Base-by-base conservation (phyloP, 1,284 basidiomycete genomes). In the Rhodotorula glutinis region DNA sequence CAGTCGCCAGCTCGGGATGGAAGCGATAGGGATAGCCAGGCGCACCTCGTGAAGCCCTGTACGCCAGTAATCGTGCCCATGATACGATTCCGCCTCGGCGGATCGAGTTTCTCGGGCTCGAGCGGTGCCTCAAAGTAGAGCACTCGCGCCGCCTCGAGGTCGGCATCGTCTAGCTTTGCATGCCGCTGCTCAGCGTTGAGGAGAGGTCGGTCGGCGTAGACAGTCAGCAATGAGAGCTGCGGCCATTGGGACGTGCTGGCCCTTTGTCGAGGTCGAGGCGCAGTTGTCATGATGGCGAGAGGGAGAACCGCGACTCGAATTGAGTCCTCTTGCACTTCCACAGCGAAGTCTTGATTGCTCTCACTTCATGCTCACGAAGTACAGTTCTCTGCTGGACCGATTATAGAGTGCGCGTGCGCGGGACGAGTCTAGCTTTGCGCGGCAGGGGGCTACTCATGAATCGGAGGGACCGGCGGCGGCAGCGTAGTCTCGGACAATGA, bases 31-130 rank as follows among this genome's bases (percentile, higher is more conserved):
- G 30, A 11, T 4, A 16, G 10, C 51, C n/a, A 25, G 14, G 49
- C 71, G n/a, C 25, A 70, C 71, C 62, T 58, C 14, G 63, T 63
- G 29, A 73, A 73, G 25, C 67, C 66, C 1, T 63, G 58, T 25
- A 73, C 66, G n/a, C 71, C 71, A 27, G 66, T 53, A 2, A 73
- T 59, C 2, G 71, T 73, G 1, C 69, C 69, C 63, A 70, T 61
- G 47, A 66, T 13, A 30, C 69, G 44, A 9, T 54, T 41, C 30
- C 57, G 61, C 3, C 69, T 44, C 46, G 64, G 62, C 1, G 27
- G n/a, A 8, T 52, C 53, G 14, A 62, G 14, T 16, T 44, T 25
- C 4, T 51, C 33, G 9, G 27, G 25, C 30, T 54, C 55, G 16
- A 51, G 38, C 23, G 56, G 40, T 2, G 58, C 19, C 5, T 52